phyloP scores from a whole-genome alignment of 768 basidiomycete genomes.

The Peribolospora baueri region DNA sequence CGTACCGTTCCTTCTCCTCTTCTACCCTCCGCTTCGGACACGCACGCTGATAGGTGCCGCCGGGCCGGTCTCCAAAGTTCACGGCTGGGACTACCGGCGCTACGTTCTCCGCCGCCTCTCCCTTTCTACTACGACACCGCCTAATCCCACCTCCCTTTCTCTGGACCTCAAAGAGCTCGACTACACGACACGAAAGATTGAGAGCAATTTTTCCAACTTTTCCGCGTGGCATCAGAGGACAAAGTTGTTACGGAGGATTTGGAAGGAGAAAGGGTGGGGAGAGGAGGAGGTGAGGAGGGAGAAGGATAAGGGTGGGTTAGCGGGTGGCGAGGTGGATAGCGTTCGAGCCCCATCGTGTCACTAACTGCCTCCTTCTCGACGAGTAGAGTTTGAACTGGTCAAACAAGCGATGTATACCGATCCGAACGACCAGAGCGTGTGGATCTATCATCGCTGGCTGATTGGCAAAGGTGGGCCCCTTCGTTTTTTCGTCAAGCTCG shows the following conservation, averaged over 20 bases:
- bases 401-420: slow-evolving; percentile 90
- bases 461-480: slow-evolving; percentile 41
- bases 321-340: not conserved
- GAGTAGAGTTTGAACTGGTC: slow-evolving; percentile 68
- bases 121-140: slow-evolving; percentile 8
- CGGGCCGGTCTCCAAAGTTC: slow-evolving; percentile 31
- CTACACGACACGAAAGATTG: slow-evolving; percentile 76
- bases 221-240: slow-evolving; percentile 62
- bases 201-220: slow-evolving; percentile 85
- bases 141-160: not conserved
- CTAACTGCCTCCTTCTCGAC: not conserved
- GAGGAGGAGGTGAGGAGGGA: slow-evolving; percentile 23
- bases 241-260: slow-evolving; percentile 34
- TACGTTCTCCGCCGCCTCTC: slow-evolving; percentile 56
- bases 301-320: slow-evolving; percentile 38
- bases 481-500: too few species aligned
- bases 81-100: slow-evolving; percentile 82
- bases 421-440: slow-evolving; percentile 84
- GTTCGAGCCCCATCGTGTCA: not conserved
- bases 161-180: slow-evolving; percentile 35
- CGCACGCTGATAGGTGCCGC: not conserved
- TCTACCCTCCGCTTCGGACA: not conserved
- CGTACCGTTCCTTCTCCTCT: not conserved
- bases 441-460: slow-evolving; percentile 98
- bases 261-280: slow-evolving; percentile 29